Conservation (phyloP, 2,329 filamentous ascomycete species). For the Penicillium glabrum region DNA sequence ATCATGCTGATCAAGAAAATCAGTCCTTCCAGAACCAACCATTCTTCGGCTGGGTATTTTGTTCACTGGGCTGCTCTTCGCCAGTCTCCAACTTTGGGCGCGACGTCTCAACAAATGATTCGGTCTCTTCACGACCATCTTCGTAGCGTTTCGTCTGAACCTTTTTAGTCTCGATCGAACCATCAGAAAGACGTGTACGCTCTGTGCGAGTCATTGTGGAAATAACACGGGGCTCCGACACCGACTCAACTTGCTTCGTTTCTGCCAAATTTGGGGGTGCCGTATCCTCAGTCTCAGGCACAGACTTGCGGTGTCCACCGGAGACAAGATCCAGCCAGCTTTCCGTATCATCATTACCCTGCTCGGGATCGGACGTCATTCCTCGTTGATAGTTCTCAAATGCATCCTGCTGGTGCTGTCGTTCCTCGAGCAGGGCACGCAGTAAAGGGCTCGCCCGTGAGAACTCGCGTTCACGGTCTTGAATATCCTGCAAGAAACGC, state of each 20-base stretch:
- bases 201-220: constrained; percentile 60
- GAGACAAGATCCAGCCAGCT: constrained; percentile 30
- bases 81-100: constrained; percentile 20
- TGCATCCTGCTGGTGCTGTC: constrained; percentile 24
- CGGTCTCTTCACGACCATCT: constrained; percentile 60
- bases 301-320: constrained; percentile 24
- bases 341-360: constrained; percentile 21
- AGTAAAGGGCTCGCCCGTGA: constrained; percentile 35
- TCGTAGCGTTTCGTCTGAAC: constrained; percentile 59
- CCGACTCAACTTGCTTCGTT: background rate
- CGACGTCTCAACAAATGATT: constrained; percentile 52
- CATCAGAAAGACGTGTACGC: constrained; percentile 55
- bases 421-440: constrained; percentile 35
- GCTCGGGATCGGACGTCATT: background rate
- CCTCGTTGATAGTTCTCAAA: constrained; percentile 12
- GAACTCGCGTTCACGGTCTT: constrained; percentile 34
- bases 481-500: constrained; percentile 43
- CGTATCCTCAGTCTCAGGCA: constrained; percentile 13
- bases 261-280: background rate
- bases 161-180: constrained; percentile 58
- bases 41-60: constrained; percentile 11
- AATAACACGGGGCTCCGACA: constrained; percentile 39
- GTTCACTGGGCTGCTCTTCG: constrained; percentile 4
- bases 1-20: background rate
- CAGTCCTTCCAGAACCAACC: constrained; percentile 44